Conservation (phyloP, 2,329 filamentous ascomycete genomes). For the Trichophyton schoenleinii region DNA sequence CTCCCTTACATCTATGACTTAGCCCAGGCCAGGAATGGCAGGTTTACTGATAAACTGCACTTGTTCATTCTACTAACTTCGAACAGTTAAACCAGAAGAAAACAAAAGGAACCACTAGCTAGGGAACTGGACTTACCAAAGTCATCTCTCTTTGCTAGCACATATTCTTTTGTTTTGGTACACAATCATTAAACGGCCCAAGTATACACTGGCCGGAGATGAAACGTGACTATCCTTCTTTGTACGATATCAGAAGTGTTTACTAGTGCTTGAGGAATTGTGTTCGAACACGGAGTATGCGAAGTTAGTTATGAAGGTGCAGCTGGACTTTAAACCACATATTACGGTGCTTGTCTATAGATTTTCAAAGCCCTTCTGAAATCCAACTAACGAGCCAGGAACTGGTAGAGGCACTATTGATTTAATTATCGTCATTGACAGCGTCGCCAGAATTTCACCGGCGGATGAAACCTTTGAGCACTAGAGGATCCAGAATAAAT, state of each 20-base stretch:
- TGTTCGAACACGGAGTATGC: not conserved
- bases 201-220: not conserved
- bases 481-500: too few species aligned
- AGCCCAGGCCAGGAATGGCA: not conserved
- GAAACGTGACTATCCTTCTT: not conserved
- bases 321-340: not conserved
- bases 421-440: not conserved
- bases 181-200: not conserved
- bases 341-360: not conserved
- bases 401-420: too few species aligned
- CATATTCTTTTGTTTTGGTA: not conserved
- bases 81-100: conserved; percentile 1
- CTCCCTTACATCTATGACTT: too few species aligned
- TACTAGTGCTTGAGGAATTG: not conserved
- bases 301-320: not conserved
- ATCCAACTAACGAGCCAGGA: too few species aligned
- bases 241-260: not conserved
- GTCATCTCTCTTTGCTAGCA: not conserved
- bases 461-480: not conserved
- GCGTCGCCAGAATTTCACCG: too few species aligned
- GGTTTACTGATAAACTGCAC: not conserved
- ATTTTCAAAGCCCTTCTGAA: not conserved
- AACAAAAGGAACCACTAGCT: not conserved
- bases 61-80: not conserved
- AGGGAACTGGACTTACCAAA: not conserved